phyloP scores from a whole-genome alignment of 768 basidiomycete genomes.

The Boletus fagicola region DNA sequence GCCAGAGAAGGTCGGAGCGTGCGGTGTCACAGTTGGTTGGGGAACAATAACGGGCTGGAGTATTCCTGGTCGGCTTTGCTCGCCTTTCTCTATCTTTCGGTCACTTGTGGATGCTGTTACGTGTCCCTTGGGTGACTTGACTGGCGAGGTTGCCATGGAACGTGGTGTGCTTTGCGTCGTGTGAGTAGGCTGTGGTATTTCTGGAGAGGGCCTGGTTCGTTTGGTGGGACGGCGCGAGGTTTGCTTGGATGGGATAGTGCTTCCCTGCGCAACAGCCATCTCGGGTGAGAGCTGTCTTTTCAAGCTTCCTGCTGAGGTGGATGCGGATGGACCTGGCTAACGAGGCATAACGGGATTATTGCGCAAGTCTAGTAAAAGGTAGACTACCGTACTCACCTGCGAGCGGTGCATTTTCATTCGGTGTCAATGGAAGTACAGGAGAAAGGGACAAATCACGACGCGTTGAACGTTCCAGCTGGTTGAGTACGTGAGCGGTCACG shows the following conservation, averaged over 20 bases:
- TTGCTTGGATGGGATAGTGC: background rate
- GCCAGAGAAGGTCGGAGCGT: constrained; percentile 26
- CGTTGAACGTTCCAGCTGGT: background rate
- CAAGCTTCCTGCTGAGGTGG: constrained; percentile 21
- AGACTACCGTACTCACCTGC: constrained; percentile 13
- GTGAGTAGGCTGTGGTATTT: constrained; percentile 9
- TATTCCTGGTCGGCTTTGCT: background rate
- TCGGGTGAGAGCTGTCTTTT: constrained; percentile 25
- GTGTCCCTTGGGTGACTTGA: constrained; percentile 9
- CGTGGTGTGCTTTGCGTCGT: constrained; percentile 5
- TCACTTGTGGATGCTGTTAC: background rate
- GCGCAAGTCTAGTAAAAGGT: background rate
- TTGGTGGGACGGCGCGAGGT: constrained; percentile 19
- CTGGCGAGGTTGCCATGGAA: constrained; percentile 4
- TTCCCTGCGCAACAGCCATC: constrained; percentile 2
- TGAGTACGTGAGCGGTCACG: constrained; percentile 21
- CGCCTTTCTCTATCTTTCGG: background rate
- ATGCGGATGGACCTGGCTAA: constrained; percentile 15
- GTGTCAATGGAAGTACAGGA: background rate
- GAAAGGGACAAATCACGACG: background rate
- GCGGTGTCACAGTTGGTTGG: constrained; percentile 7
- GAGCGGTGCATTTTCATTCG: constrained; percentile 12
- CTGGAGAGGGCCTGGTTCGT: constrained; percentile 14
- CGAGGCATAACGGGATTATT: background rate
- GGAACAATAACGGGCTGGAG: constrained; percentile 8